phyloP scores from a whole-genome alignment of 345 rosid species.

The Turnera subulata region DNA sequence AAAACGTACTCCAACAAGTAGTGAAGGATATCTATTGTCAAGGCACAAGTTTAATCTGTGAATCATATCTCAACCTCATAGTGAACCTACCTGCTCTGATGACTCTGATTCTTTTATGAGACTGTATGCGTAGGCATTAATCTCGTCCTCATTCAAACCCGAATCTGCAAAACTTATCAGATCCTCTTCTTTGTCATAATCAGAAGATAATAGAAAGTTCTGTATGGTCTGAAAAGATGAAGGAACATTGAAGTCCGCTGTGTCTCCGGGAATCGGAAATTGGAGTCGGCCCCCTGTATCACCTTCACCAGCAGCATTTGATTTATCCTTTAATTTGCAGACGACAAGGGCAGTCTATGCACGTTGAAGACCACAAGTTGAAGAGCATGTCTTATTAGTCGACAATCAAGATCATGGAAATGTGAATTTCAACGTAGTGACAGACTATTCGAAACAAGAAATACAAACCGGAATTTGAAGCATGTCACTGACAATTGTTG shows the following conservation, averaged over 20 bases:
- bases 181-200: background rate
- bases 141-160: background rate
- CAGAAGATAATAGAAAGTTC: too few species aligned
- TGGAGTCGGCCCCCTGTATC: background rate
- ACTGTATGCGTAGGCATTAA: too few species aligned
- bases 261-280: background rate
- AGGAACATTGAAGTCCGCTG: background rate
- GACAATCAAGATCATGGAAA: background rate
- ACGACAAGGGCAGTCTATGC: slow-evolving; percentile 15
- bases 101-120: background rate
- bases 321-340: slow-evolving; percentile 12
- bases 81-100: background rate
- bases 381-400: too few species aligned
- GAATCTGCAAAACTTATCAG: background rate
- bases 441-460: too few species aligned
- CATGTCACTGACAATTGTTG: too few species aligned
- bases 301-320: slow-evolving; percentile 6
- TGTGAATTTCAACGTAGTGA: too few species aligned
- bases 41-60: background rate
- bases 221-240: background rate
- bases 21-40: background rate
- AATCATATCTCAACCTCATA: too few species aligned
- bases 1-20: too few species aligned
- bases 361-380: background rate
- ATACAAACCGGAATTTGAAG: too few species aligned